Base-by-base conservation (phyloP, 1,284 basidiomycete species). In the Inonotus obliquus region DNA sequence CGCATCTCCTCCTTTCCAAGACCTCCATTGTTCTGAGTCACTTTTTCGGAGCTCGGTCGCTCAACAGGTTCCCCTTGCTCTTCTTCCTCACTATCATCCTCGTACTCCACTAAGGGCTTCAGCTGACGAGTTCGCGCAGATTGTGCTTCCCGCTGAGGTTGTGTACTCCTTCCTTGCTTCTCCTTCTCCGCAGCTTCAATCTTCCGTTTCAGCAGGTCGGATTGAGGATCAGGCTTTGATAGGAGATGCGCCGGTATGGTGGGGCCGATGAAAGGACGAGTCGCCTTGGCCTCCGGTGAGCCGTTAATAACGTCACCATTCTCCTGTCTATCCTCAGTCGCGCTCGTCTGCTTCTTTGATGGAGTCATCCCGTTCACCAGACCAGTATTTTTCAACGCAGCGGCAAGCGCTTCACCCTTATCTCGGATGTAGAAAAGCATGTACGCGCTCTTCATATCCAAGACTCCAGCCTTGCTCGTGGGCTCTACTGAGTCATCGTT, bases 391-490 rank as follows among this genome's bases (percentile, higher is more conserved):
- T 57, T 67, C 57, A 91, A 74, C 2, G 82, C 86, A 19, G 83
- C 83, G 65, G 88, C 82, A 47, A 92, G 75, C 10, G 78, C 79
- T 66, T 91, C 85, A 1, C 89, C 89, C 71, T 84, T 89, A 65
- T 89, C 86, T 54, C 86, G 85, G 48, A 94, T 81, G 74, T 99
- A 99, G 76, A 96, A 96, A 56, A 99, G 79, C 62, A 98, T 83
- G 69, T 99, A 99, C 55, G 96, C 97, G 67, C 85, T 93, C 74
- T 87, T 90, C 75, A 87, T 82, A 63, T 79, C 77, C 29, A 86
- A 75, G 4, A 87, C 85, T 5, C 79, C 68, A 19, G 59, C 59
- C 25, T 72, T 66, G 25, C 69, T 65, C 65, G 75, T 62, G 55
- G 75, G 69, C 37, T 79, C 79, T 41, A 95, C 89, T 45, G 79